Percentiles rank a stretch among this genome's conserved stretches.
These are phyloP conservation scores for Skeletonema potamos DNA, from an alignment of 108 stramenopile genomes.

Conservation along the genomic window DNA sequence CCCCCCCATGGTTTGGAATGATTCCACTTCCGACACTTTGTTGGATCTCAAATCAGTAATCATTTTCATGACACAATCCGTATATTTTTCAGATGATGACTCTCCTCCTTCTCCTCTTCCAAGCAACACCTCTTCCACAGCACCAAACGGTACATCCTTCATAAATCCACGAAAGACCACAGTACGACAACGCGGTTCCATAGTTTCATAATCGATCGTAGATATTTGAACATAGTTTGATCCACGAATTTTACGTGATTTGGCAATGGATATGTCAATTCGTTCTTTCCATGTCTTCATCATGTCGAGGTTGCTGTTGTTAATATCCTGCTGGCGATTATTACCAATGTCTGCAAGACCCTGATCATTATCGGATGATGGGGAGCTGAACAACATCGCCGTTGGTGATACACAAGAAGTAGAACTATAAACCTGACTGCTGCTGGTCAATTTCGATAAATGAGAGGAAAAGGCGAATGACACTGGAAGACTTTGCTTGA, in stretches of 20 bases:
- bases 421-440: not conserved
- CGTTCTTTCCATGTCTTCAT: slow-evolving; percentile 53
- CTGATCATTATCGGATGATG: not conserved
- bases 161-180: slow-evolving; percentile 60
- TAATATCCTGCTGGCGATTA: not conserved
- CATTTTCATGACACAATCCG: slow-evolving; percentile 66
- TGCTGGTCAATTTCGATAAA: not conserved
- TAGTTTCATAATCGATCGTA: slow-evolving; percentile 55
- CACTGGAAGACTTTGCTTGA: not conserved
- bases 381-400: not conserved
- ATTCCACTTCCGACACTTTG: slow-evolving; percentile 53
- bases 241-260: slow-evolving; percentile 82
- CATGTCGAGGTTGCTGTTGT: not conserved
- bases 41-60: slow-evolving; percentile 77
- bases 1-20: slow-evolving; percentile 10
- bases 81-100: not conserved
- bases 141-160: slow-evolving; percentile 8
- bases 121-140: not conserved
- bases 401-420: not conserved
- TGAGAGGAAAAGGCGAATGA: not conserved
- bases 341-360: slow-evolving; percentile 3
- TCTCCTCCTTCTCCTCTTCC: not conserved
- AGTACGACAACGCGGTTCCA: slow-evolving; percentile 80
- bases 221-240: slow-evolving; percentile 90
- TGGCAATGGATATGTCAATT: slow-evolving; percentile 71